phyloP scores from a whole-genome alignment of 148 eudicot species.

The Hydrangea macrophylla region DNA sequence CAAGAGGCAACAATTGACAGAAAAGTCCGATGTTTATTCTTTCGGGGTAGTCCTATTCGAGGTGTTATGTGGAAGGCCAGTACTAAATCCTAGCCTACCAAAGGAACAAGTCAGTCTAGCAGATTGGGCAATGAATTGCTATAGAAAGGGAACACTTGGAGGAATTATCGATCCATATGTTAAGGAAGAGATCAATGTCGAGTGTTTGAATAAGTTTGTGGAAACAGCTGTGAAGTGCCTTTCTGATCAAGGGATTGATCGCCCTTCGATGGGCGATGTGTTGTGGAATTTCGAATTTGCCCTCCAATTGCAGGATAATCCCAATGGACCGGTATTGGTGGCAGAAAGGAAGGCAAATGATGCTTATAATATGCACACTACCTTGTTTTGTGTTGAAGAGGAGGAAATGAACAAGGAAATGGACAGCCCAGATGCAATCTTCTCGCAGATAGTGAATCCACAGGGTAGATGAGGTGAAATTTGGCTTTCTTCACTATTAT shows the following conservation, averaged over 20 bases:
- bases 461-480: constrained; percentile 16
- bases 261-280: constrained; percentile 26
- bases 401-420: background rate
- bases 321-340: constrained; percentile 9
- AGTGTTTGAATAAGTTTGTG: constrained; percentile 17
- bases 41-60: constrained; percentile 38
- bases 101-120: constrained; percentile 32
- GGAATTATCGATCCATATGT: constrained; percentile 26
- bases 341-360: constrained; percentile 20
- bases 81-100: constrained; percentile 20
- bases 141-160: constrained; percentile 6
- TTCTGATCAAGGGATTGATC: constrained; percentile 20
- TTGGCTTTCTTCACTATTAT: no score
- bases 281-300: constrained; percentile 24
- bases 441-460: constrained; percentile 16
- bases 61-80: constrained; percentile 35
- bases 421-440: background rate
- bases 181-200: constrained; percentile 16
- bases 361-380: constrained; percentile 15
- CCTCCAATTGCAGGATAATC: constrained; percentile 16
- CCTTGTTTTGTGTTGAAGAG: constrained; percentile 13
- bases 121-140: constrained; percentile 25
- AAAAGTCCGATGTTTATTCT: constrained; percentile 30
- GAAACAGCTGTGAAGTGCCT: constrained; percentile 18
- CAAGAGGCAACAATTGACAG: constrained; percentile 23